These are phyloP conservation scores for Mortierella claussenii DNA, from an alignment of 192 early-diverging fungal species.

Conservation along the genomic window DNA sequence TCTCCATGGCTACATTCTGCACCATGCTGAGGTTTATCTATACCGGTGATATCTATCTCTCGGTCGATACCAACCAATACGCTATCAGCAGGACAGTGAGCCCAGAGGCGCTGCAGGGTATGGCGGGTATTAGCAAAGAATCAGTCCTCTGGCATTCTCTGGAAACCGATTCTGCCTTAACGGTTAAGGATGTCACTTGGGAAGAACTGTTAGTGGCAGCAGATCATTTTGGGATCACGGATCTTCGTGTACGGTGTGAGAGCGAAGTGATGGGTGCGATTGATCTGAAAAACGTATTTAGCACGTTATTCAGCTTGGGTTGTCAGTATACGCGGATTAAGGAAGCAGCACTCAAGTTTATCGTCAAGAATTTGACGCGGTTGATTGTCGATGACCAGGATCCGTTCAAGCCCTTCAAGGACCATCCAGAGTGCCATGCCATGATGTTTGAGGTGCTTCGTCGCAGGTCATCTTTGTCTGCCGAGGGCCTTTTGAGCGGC, in stretches of 20 bases:
- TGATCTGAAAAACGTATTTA: neutral
- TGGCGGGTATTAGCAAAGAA: neutral
- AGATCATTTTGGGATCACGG: neutral
- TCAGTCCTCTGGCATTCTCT: neutral
- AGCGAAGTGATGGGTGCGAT: neutral
- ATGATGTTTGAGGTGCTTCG: neutral
- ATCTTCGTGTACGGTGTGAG: neutral
- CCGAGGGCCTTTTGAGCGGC: too few species aligned
- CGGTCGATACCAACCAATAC: neutral
- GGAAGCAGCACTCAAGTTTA: neutral
- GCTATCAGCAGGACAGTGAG: neutral
- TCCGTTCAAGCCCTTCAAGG: neutral
- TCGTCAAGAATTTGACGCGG: neutral
- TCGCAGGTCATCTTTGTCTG: too few species aligned
- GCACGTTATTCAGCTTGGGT: neutral
- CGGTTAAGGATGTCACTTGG: neutral
- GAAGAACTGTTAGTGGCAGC: neutral
- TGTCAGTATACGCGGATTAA: neutral
- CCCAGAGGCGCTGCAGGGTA: too few species aligned
- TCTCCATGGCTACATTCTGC: conserved; percentile 10
- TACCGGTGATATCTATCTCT: conserved; percentile 7
- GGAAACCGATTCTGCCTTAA: neutral
- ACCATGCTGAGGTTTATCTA: conserved; percentile 9
- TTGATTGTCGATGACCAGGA: neutral
- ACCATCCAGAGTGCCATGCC: neutral